Conservation (phyloP, 1,284 basidiomycete genomes). For the Spongispora temasekensis region DNA sequence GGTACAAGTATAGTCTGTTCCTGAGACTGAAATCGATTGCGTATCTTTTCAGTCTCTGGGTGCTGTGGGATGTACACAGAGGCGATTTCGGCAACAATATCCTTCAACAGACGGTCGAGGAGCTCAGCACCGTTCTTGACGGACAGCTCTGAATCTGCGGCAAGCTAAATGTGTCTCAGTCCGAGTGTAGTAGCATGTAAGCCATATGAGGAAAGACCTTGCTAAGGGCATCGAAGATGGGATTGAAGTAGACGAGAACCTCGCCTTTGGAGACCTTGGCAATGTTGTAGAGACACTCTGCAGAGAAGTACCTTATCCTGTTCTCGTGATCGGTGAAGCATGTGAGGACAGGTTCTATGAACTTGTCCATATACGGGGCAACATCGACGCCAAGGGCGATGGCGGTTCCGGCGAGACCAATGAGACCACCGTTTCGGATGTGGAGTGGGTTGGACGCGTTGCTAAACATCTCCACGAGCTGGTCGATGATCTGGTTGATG, state of each 20-base stretch:
- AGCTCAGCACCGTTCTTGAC: slow-evolving; percentile 99
- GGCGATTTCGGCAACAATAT: slow-evolving; percentile 96
- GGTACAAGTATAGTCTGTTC: slow-evolving; percentile 62
- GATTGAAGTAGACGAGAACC: slow-evolving; percentile 96
- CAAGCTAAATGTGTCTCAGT: slow-evolving; percentile 61
- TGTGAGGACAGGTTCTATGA: slow-evolving; percentile 87
- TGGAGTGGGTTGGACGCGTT: slow-evolving; percentile 81
- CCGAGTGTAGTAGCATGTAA: slow-evolving; percentile 4
- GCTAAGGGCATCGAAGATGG: slow-evolving; percentile 95
- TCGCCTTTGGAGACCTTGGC: slow-evolving; percentile 98
- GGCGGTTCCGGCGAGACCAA: slow-evolving; percentile 94
- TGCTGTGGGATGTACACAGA: slow-evolving; percentile 93
- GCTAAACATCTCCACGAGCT: slow-evolving; percentile 91
- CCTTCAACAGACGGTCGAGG: slow-evolving; percentile 95
- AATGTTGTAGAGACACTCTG: slow-evolving; percentile 98
- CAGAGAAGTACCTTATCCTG: slow-evolving; percentile 95
- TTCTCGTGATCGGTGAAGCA: slow-evolving; percentile 97
- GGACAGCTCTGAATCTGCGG: slow-evolving; percentile 93
- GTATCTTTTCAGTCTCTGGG: slow-evolving; percentile 73
- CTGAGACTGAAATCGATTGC: slow-evolving; percentile 46
- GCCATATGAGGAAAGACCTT: slow-evolving; percentile 60
- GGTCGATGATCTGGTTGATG: slow-evolving; percentile 89
- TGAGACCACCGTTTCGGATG: slow-evolving; percentile 92
- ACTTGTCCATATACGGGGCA: slow-evolving; percentile 91
- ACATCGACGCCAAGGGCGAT: slow-evolving; percentile 95